Base-by-base conservation (phyloP, 257 asterid species). In the Verbena officinalis region DNA sequence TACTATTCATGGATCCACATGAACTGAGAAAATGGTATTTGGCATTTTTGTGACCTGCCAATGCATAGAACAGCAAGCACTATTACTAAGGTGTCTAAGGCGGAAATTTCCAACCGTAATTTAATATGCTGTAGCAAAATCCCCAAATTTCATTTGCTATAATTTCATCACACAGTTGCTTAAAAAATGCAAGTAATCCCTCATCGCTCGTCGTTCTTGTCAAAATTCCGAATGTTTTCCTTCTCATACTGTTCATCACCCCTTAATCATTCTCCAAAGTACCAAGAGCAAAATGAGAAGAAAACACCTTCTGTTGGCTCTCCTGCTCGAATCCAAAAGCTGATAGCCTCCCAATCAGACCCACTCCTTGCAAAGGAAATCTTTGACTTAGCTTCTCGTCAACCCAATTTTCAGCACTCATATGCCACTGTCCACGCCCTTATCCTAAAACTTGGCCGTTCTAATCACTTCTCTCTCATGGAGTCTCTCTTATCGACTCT, bases 301-400 rank as follows among this genome's bases (percentile, higher is more conserved):
- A 64, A 40, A 55, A 59, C 73, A 38, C 55, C 68, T 40, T 76
- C 67, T 14, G 67, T 81, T 46, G 84, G 75, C 53, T 89, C 96
- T 57, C 90, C 90, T 22, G 72, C 87, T 74, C 77, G 89, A 63
- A 77, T 84, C 70, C 91, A 81, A 52, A 87, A 84, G 72, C 59
- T 87, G 67, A 82, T 87, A 55, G 91, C 89, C 31, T 78, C 82
- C 51, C 95, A 92, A 49, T 70, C 89, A 21, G 96, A 92, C 62
- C 86, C 97, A 0, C 93, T 92, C 75, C 89, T 92, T 16, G 96
- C 98, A 4, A 87, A 87, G 78, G 96, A 90, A 71, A 89, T 93
- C 57, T 89, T 89, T 23, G 96, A 87, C 59, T 80, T 90, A 59
- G 96, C 98, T 54, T 81, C 88, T 0, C 77, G 81, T 10, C 91